These are phyloP conservation scores for Peniophora sp. DNA, from an alignment of 1,284 basidiomycete species.

Conservation along the genomic window DNA sequence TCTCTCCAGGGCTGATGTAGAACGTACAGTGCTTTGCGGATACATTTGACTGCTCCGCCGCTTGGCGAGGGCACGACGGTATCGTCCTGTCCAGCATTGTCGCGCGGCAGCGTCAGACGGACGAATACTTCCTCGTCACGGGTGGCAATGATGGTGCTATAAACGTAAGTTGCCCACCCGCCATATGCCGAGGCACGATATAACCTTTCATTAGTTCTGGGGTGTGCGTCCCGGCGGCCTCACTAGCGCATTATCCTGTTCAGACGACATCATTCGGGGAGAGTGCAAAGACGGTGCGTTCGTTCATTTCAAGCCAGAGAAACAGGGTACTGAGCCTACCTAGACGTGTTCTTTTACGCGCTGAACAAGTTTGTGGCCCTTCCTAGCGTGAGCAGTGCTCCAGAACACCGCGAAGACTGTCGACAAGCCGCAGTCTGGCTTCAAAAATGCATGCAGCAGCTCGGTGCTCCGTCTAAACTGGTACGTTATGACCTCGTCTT, in stretches of 20 bases:
- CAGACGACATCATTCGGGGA: not conserved
- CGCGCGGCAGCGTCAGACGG: conserved; percentile 18
- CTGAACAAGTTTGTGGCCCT: conserved; percentile 85
- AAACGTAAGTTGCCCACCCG: conserved; percentile 43
- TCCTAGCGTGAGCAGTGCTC: conserved; percentile 72
- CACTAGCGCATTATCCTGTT: not conserved
- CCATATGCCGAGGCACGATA: not conserved
- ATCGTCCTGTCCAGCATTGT: conserved; percentile 76
- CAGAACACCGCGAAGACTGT: conserved; percentile 77
- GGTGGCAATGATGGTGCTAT: conserved; percentile 82
- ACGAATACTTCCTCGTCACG: conserved; percentile 53
- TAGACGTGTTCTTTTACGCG: conserved; percentile 63
- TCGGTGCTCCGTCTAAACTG: conserved; percentile 74
- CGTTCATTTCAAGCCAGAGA: not conserved
- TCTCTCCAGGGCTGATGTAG: conserved; percentile 5
- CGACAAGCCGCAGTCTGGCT: conserved; percentile 88
- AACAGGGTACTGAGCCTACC: not conserved
- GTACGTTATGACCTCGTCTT: conserved; percentile 33
- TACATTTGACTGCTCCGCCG: conserved; percentile 75
- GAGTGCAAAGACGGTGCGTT: not conserved
- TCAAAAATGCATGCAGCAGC: conserved; percentile 76
- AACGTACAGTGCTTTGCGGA: conserved; percentile 64
- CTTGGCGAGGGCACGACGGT: conserved; percentile 75
- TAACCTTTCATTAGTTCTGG: too few species aligned
- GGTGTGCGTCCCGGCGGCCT: too few species aligned